phyloP scores from a whole-genome alignment of 1,284 basidiomycete species.

The Schizophyllum commune region DNA sequence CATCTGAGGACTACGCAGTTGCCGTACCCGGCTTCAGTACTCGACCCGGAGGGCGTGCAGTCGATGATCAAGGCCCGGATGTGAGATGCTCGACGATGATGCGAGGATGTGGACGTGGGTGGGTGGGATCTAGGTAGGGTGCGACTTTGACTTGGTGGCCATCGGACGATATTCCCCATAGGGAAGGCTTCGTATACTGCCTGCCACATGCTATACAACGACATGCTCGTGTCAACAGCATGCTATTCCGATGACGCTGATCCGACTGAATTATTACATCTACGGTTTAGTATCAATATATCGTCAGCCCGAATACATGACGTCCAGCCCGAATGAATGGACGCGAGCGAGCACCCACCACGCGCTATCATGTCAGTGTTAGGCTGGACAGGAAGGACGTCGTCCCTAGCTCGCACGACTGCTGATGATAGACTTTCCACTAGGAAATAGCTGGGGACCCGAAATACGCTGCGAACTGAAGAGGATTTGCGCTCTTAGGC shows the following conservation, averaged over 20 bases:
- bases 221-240: too few species aligned
- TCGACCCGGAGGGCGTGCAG: constrained; percentile 46
- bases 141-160: too few species aligned
- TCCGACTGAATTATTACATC: too few species aligned
- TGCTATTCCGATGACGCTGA: too few species aligned
- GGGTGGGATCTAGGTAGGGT: neutral
- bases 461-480: neutral
- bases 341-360: too few species aligned
- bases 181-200: too few species aligned
- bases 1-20: constrained; percentile 42
- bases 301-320: too few species aligned
- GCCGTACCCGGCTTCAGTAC: constrained; percentile 60
- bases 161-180: too few species aligned
- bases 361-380: too few species aligned
- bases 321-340: too few species aligned
- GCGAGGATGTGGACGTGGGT: neutral
- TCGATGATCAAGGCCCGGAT: constrained; percentile 33
- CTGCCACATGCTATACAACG: too few species aligned
- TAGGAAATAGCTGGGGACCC: neutral
- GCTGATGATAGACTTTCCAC: neutral
- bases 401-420: neutral
- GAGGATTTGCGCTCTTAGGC: neutral
- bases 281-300: too few species aligned
- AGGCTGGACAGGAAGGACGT: neutral
- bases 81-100: constrained; percentile 10